Percentiles rank a stretch among this genome's conserved stretches.
Evolutionary conservation across 208 protist species (phyloP).

Genomic region (Crithidia mellificae): DNA sequence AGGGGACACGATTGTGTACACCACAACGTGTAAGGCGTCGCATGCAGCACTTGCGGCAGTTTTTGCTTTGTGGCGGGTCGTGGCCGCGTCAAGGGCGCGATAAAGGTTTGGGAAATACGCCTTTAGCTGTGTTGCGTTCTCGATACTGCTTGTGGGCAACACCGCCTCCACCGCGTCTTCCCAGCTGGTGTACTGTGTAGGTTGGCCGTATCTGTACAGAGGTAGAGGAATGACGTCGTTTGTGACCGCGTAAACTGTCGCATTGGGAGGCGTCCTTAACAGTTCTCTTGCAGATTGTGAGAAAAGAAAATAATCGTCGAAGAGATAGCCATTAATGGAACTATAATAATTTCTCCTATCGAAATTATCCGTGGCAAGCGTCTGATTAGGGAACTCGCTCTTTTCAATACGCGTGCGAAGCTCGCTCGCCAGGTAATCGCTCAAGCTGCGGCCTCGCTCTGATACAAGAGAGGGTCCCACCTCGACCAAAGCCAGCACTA

Average conservation of each 20-base stretch:
- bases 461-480: constrained; percentile 26
- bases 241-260: constrained; percentile 6
- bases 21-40: constrained; percentile 10
- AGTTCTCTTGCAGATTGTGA: neutral
- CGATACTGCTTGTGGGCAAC: constrained; percentile 7
- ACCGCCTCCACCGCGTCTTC: constrained; percentile 15
- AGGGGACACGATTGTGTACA: constrained; percentile 5
- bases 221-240: constrained; percentile 13
- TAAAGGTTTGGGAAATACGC: constrained; percentile 23
- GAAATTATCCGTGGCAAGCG: no score
- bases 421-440: constrained; percentile 22
- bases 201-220: neutral
- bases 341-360: no score
- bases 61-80: neutral
- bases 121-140: constrained; percentile 23
- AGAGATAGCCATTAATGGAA: neutral
- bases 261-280: neutral
- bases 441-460: constrained; percentile 1
- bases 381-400: neutral
- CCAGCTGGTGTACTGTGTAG: neutral
- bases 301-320: neutral
- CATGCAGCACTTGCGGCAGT: constrained; percentile 4
- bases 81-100: neutral
- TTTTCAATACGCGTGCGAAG: neutral
- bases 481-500: constrained; percentile 15